Percentiles rank a stretch among this genome's conserved stretches.
phyloP scores from a whole-genome alignment of 208 protist genomes.

The Naegleria lovaniensis region DNA sequence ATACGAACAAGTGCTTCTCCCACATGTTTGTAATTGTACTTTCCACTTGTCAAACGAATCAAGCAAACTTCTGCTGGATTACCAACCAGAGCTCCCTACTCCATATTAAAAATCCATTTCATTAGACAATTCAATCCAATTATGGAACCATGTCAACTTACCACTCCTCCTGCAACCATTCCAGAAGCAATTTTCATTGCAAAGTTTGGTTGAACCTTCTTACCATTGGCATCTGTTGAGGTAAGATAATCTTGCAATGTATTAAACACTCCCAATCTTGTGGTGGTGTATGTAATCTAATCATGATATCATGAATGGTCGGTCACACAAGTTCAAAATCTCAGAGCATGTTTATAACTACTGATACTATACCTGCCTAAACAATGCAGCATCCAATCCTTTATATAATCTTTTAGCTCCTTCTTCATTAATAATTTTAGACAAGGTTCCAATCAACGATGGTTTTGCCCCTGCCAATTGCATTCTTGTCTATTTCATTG shows the following conservation, averaged over 20 bases:
- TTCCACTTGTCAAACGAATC: constrained; percentile 16
- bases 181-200: not conserved
- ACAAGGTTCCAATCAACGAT: not conserved
- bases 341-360: no score
- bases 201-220: constrained; percentile 6
- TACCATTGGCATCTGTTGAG: not conserved
- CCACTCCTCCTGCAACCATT: not conserved
- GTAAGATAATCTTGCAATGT: not conserved
- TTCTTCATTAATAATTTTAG: not conserved
- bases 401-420: constrained; percentile 6
- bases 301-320: no score
- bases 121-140: no score
- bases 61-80: constrained; percentile 13
- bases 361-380: not conserved
- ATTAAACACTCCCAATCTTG: constrained; percentile 26
- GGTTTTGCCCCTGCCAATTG: not conserved
- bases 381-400: constrained; percentile 11
- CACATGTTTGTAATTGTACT: constrained; percentile 2
- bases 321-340: no score
- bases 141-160: no score
- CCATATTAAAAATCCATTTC: no score
- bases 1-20: not conserved
- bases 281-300: constrained; percentile 16
- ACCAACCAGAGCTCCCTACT: not conserved
- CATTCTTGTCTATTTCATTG: constrained; percentile 4